Conservation (phyloP, 257 asterid genomes). For the Nyctanthes arbortristis region DNA sequence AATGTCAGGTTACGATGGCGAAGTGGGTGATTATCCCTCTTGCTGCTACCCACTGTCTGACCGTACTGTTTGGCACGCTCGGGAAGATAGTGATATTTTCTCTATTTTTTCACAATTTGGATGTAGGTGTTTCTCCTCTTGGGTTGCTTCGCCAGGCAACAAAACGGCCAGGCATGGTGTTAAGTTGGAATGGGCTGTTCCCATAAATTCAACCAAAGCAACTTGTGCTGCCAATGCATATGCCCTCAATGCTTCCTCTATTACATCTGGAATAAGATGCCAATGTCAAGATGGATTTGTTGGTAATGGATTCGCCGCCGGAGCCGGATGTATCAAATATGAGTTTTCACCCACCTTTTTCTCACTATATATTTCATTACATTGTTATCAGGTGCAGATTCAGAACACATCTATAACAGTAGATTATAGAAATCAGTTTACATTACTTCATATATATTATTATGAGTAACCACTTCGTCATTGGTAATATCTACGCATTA, state of each 20-base stretch:
- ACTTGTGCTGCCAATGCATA: slow-evolving; percentile 48
- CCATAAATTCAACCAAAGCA: slow-evolving; percentile 39
- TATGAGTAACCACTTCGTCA: no score
- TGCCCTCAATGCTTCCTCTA: slow-evolving; percentile 48
- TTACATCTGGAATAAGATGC: slow-evolving; percentile 54
- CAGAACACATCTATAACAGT: no score
- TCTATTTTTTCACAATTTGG: no score
- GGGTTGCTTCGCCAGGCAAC: no score
- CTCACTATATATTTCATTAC: background rate
- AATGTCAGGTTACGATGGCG: slow-evolving; percentile 49
- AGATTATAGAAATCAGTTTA: no score
- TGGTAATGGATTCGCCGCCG: slow-evolving; percentile 62
- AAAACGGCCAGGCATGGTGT: slow-evolving; percentile 48
- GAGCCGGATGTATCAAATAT: slow-evolving; percentile 62
- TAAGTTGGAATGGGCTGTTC: slow-evolving; percentile 73
- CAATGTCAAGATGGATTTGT: slow-evolving; percentile 54
- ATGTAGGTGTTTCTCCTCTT: no score
- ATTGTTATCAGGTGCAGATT: no score
- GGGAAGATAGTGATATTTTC: slow-evolving; percentile 28
- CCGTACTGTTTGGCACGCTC: slow-evolving; percentile 43
- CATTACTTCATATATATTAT: background rate
- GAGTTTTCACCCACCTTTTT: slow-evolving; percentile 31
- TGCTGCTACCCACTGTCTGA: slow-evolving; percentile 71
- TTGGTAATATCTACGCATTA: no score
- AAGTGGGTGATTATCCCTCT: slow-evolving; percentile 33